These are phyloP conservation scores for Geotrichum siamense DNA, from an alignment of 1,139 yeast species.

Conservation along the genomic window DNA sequence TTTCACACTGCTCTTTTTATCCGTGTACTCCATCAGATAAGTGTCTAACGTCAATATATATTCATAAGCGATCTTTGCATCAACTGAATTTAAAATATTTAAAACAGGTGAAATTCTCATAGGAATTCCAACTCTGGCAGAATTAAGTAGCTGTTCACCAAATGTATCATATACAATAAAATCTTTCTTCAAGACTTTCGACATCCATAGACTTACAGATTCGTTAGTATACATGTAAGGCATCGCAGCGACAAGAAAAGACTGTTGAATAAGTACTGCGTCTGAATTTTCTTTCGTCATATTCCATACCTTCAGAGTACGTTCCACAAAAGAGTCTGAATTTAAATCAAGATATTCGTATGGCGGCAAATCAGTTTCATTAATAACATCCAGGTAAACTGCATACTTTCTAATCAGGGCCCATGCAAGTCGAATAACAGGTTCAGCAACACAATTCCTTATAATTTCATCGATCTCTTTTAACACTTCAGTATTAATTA, in stretches of 20 bases:
- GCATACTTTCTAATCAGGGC: not conserved
- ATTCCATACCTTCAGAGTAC: not conserved
- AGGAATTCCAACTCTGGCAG: constrained; percentile 1
- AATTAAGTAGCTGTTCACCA: constrained; percentile 1
- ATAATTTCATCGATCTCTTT: not conserved
- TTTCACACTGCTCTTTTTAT: not conserved
- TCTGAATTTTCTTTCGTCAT: not conserved
- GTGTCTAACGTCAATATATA: not conserved
- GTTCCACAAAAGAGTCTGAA: not conserved
- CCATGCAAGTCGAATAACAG: not conserved
- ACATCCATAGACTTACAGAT: not conserved
- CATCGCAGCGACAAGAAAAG: not conserved
- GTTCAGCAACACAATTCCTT: not conserved
- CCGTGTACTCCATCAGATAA: not conserved
- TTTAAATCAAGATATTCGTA: not conserved
- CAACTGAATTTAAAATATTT: not conserved
- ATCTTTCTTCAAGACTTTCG: not conserved
- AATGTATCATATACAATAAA: not conserved
- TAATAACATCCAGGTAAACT: not conserved
- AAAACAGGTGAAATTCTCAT: not conserved
- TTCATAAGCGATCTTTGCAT: not conserved
- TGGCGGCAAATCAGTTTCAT: not conserved
- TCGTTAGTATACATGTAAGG: constrained; percentile 2
- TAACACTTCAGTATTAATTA: constrained; percentile 33
- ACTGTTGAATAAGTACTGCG: not conserved